phyloP scores from a whole-genome alignment of 305 asterid genomes.

The Fraxinus floribunda region DNA sequence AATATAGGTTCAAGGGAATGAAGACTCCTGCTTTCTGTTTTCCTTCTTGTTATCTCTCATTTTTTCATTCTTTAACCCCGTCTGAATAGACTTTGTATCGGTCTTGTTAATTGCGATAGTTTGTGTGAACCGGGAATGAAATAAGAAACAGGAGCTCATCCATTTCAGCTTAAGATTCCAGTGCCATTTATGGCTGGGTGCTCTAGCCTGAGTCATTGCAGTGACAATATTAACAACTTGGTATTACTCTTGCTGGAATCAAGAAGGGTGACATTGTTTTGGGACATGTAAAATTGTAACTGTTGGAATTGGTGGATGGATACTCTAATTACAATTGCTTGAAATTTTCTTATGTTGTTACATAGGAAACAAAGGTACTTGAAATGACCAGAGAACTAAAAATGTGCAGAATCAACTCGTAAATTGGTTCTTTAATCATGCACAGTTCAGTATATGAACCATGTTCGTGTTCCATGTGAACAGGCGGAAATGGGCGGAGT shows the following conservation, averaged over 20 bases:
- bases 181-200: slow-evolving; percentile 12
- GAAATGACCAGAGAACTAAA: not conserved
- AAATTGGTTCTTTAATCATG: not conserved
- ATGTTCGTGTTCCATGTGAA: not conserved
- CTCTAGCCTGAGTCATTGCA: not conserved
- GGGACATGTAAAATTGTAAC: slow-evolving; percentile 3
- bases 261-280: not conserved
- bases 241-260: slow-evolving; percentile 15
- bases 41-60: not conserved
- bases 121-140: slow-evolving; percentile 33
- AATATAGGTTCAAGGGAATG: slow-evolving; percentile 36
- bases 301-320: not conserved
- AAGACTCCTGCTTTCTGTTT: slow-evolving; percentile 17
- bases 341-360: not conserved
- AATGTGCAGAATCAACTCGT: not conserved
- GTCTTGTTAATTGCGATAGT: slow-evolving; percentile 29
- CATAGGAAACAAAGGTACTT: not conserved
- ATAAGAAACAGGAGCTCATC: slow-evolving; percentile 13
- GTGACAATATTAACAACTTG: not conserved
- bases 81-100: slow-evolving; percentile 26
- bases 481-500: not conserved
- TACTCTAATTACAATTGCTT: not conserved
- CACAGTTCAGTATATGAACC: not conserved
- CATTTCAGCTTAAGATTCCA: slow-evolving; percentile 25
- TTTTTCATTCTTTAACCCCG: slow-evolving; percentile 36